Base-by-base conservation (phyloP, 768 basidiomycete species). In the Cyclocybe cylindracea region DNA sequence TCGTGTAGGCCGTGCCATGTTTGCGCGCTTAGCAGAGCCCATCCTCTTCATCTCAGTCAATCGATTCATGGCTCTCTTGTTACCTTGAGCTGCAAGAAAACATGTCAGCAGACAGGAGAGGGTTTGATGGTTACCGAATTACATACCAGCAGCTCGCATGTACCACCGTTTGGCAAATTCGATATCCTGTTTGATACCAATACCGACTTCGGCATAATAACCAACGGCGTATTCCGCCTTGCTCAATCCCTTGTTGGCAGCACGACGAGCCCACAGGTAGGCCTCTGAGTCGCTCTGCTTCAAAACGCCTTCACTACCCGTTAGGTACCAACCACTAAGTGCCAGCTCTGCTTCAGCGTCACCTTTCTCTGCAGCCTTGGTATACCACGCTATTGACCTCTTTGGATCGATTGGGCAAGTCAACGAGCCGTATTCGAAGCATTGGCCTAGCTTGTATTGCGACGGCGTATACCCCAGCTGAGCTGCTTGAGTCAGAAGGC, bases 161-260 rank as follows among this genome's bases (percentile, higher is more conserved):
- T 99, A 99, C 95, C 96, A 98, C 60, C 90, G 82, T 72, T 96
- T 98, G 14, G 97, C 94, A 67, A 94, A 87, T 54, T 98, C 96
- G 41, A 94, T 70, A 62, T 99, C 96, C 63, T 92, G 90, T 74
- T 96, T 96, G 66, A 96, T 88, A 32, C 97, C 97, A 59, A 99
- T 99, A 2, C 95, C 97, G 9, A 95, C 89, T 69, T 98, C 97
- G 0, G 94, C 92, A 68, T 98, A 99, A 70, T 98, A 97, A 19
- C 96, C 97, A 14, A 98, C 96, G 8, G 97, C 97, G 71, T 98
- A 99, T 70, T 99, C 97, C 0, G 97, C 97, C 69, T 97, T 98
- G 66, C 89, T 89, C 61, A 97, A 65, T 5, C 96, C 97, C 70
- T 97, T 98, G 70, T 98, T 97, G 18, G 94, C 97, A 13, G 95